Base-by-base conservation (phyloP, 78 protist species). In the Cyanophora paradoxa region DNA sequence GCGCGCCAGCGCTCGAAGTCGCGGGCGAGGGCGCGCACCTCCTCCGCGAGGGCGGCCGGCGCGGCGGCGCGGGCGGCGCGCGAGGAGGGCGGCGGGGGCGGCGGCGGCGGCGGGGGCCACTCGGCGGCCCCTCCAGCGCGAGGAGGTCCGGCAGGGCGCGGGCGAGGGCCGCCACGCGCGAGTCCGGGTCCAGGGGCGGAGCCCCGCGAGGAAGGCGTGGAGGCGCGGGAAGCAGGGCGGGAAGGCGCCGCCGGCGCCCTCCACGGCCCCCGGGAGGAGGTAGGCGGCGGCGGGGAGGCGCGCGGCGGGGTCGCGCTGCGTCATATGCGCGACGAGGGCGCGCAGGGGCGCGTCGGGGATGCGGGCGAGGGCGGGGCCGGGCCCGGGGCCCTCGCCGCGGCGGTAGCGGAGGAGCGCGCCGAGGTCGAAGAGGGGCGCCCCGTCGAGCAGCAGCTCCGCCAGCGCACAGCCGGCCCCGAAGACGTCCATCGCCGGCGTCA, bases 401-500 rank as follows among this genome's bases (percentile, higher is more conserved):
- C 62, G 70, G 46, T 88, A 88, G 0, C 48, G 16, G 17, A 84
- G 78, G 50, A 88, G 37, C 56, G 72, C 77, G 1, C 89, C 77
- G 57, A 82, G 79, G 54, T 79, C 71, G 68, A 90, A 83, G n/a
- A 86, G 78, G 39, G 84, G 65, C 30, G 26, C 13, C 19, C 90
- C 94, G 14, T 83, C 90, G 46, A 65, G 42, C 34, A 82, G 82
- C 26, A 88, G 66, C 78, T 90, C 90, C 0, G 83, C 85, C 26
- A 88, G 63, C 33, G 85, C 74, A 74, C 68, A 66, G 34, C 75
- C 74, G 13, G 78, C 57, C 28, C 91, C 76, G 66, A 93, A 93
- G 44, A 93, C 42, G 61, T 93, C 97, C 88, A 81, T 74, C 20
- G 84, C 62, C 1, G 64, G 79, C 8, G 71, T 83, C 66, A 61